Conservation (phyloP, 495 filamentous ascomycete species). For the Talaromyces thailandensis region DNA sequence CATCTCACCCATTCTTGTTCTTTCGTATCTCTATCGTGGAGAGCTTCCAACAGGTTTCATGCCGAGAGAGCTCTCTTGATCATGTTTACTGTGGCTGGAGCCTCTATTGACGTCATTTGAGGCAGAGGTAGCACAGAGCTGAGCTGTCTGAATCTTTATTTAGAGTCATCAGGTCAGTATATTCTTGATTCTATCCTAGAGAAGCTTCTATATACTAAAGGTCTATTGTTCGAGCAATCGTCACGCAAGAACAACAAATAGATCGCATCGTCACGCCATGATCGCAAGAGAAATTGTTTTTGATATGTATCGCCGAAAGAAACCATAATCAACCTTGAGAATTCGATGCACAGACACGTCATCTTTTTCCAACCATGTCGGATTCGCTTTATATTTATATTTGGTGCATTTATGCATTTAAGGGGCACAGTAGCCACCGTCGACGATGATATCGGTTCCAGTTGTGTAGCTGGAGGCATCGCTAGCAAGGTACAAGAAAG, state of each 20-base stretch:
- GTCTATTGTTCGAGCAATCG: constrained; percentile 1
- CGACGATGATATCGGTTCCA: constrained; percentile 24
- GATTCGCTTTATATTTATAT: neutral
- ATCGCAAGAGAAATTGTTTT: neutral
- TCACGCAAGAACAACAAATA: constrained; percentile 2
- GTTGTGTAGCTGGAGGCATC: constrained; percentile 33
- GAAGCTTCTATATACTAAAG: neutral
- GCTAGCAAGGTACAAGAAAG: constrained; percentile 25
- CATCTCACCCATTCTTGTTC: neutral
- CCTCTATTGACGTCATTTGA: neutral
- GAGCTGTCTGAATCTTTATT: neutral
- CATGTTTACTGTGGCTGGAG: neutral
- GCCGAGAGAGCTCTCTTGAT: neutral
- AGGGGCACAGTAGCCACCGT: constrained; percentile 24
- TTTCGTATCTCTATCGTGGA: neutral
- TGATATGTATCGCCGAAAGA: neutral
- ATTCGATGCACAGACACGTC: neutral
- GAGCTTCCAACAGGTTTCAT: neutral
- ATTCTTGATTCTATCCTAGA: neutral
- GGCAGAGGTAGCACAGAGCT: neutral
- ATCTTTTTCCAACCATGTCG: neutral
- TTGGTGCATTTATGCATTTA: constrained; percentile 2
- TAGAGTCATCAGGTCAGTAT: neutral
- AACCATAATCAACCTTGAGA: neutral
- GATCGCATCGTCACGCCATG: neutral